Evolutionary conservation across 2,329 filamentous ascomycete species (phyloP), one percentile per base, ranked within the genome.

Genomic region (Thielaviopsis musarum): DNA sequence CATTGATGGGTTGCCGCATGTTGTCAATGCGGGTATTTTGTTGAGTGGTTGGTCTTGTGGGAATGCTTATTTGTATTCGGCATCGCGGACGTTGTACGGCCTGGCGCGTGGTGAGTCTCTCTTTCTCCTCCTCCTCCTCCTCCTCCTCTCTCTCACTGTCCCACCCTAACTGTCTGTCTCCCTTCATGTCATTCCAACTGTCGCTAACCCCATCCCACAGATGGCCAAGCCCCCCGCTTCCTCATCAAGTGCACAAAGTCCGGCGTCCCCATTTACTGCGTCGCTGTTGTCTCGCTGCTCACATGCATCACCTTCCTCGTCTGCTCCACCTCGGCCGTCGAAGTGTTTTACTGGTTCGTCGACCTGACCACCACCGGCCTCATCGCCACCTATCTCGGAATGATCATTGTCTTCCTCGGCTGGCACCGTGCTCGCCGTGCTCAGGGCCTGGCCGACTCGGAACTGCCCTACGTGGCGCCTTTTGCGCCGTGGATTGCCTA

Each of bases 351-450:
- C 60, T 82, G 77, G 76, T 71, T 83, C 56, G 72, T 77, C 63
- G 77, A 74, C 62, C 70, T 84, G 9, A 75, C 81, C 66, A 82
- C 78, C 7, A 79, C 76, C 5, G 78, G 75, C 26, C 75, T 76
- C 56, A 74, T 82, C 64, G 82, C 85, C 68, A 80, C 83, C 70
- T 85, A 81, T 68, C 75, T 84, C 62, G 73, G 79, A 67, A 75
- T 76, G 66, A 69, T 70, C 63, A 63, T 73, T 54, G 74, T 74
- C 24, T 79, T 74, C 65, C 63, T 76, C 53, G 70, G 71, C 62
- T 76, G 73, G 67, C 72, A 78, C 69, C 73, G 74, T 26, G 82
- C 81, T 52, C 74, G 76, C 63, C 69, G 75, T 62, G 78, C 73
- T 1, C 76, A 83, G 66, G 71, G 74, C 24, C 66, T 78, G 61